Conservation (phyloP, 495 filamentous ascomycete genomes). For the Aspergillus haitiensis region DNA sequence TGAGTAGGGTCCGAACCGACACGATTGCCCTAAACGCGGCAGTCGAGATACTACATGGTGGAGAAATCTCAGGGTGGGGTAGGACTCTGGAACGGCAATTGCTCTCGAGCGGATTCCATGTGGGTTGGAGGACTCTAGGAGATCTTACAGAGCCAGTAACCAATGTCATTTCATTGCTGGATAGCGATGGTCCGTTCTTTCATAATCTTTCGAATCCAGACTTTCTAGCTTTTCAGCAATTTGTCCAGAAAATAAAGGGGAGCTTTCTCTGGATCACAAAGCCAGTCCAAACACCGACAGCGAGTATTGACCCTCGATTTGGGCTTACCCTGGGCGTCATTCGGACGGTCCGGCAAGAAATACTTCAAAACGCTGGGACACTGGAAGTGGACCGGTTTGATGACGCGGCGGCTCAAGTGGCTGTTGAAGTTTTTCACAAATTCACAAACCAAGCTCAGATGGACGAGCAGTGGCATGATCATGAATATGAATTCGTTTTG, state of each 20-base stretch:
- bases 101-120: background rate
- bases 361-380: conserved; percentile 37
- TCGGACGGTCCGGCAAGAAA: conserved; percentile 43
- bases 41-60: too few species aligned
- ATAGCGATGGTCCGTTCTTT: conserved; percentile 34
- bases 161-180: conserved; percentile 38
- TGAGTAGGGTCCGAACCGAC: too few species aligned
- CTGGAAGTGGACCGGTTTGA: conserved; percentile 39
- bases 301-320: conserved; percentile 35
- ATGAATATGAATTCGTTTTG: conserved; percentile 39
- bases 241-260: conserved; percentile 2
- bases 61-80: too few species aligned
- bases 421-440: conserved; percentile 23
- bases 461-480: conserved; percentile 5
- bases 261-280: conserved; percentile 46
- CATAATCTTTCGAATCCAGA: conserved; percentile 20
- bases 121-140: conserved; percentile 18
- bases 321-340: conserved; percentile 39
- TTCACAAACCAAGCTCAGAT: conserved; percentile 9
- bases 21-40: too few species aligned
- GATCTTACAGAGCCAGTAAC: conserved; percentile 23
- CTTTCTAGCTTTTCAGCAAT: conserved; percentile 25
- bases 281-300: conserved; percentile 30
- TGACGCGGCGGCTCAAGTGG: conserved; percentile 5
- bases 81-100: background rate